Conservation (phyloP, 176 grass and related monocot species). For the Ampelocalamus luodianensis region DNA sequence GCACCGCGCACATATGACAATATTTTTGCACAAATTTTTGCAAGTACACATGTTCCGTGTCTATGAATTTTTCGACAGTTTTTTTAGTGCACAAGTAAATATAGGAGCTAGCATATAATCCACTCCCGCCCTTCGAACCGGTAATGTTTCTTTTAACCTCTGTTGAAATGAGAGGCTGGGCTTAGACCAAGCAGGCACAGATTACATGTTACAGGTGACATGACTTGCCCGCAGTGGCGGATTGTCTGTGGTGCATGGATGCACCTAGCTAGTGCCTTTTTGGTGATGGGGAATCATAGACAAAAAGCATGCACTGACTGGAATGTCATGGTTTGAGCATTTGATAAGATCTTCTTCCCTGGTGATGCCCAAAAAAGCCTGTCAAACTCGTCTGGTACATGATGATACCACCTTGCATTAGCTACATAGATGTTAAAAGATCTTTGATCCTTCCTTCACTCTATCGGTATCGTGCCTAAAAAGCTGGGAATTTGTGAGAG, state of each 20-base stretch:
- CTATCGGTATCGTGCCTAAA: neutral
- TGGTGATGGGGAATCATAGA: neutral
- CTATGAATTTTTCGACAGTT: too few relatives aligned
- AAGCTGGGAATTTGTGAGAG: neutral
- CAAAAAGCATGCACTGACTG: conserved; percentile 6
- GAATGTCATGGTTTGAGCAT: conserved; percentile 29
- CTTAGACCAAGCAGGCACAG: neutral
- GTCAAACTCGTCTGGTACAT: neutral
- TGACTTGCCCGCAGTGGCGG: neutral
- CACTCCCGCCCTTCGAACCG: neutral
- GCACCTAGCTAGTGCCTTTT: neutral
- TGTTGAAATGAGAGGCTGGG: neutral
- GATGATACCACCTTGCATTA: neutral
- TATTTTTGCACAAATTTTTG: too few relatives aligned
- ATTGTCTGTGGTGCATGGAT: neutral
- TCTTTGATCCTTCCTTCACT: neutral
- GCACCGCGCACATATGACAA: too few relatives aligned
- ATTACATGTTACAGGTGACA: neutral
- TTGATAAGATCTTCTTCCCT: neutral
- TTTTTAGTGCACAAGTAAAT: too few relatives aligned
- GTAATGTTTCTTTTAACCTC: too few relatives aligned
- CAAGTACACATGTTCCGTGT: too few relatives aligned
- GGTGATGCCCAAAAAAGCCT: neutral
- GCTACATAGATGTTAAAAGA: neutral
- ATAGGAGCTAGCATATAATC: too few relatives aligned